Conservation (phyloP, 2,329 filamentous ascomycete genomes). For the Xylaria sp. region DNA sequence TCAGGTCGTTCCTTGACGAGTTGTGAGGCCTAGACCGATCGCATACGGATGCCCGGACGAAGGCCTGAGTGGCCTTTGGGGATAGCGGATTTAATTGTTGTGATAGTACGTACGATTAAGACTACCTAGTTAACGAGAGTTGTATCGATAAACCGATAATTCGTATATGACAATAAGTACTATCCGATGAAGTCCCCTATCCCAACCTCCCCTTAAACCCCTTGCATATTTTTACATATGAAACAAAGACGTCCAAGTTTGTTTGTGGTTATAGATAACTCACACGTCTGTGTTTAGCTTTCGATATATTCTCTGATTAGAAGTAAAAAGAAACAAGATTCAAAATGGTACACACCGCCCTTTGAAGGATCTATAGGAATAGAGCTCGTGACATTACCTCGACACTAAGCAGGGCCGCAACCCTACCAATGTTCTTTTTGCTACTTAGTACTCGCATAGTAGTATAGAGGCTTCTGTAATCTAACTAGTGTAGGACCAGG, state of each 20-base stretch:
- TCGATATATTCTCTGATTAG: no score
- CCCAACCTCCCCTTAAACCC: no score
- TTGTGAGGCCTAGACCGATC: background rate
- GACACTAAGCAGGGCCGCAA: background rate
- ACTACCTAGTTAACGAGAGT: background rate
- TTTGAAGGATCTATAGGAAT: background rate
- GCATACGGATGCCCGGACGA: background rate
- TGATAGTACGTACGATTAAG: background rate
- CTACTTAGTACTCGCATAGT: no score
- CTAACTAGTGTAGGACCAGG: no score
- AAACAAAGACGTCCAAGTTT: background rate
- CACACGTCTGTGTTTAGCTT: no score
- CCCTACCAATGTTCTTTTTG: background rate
- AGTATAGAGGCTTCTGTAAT: background rate
- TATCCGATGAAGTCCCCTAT: background rate
- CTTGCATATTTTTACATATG: background rate
- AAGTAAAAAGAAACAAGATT: background rate
- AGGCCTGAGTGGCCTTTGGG: conserved; percentile 14
- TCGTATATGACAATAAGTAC: conserved; percentile 3
- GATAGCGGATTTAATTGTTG: conserved; percentile 18
- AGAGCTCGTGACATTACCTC: background rate
- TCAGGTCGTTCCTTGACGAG: background rate
- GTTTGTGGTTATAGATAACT: no score
- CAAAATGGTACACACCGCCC: background rate
- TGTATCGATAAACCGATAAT: background rate